These are phyloP conservation scores for Gremmenia infestans DNA, from an alignment of 2,329 filamentous ascomycete species.

Conservation along the genomic window DNA sequence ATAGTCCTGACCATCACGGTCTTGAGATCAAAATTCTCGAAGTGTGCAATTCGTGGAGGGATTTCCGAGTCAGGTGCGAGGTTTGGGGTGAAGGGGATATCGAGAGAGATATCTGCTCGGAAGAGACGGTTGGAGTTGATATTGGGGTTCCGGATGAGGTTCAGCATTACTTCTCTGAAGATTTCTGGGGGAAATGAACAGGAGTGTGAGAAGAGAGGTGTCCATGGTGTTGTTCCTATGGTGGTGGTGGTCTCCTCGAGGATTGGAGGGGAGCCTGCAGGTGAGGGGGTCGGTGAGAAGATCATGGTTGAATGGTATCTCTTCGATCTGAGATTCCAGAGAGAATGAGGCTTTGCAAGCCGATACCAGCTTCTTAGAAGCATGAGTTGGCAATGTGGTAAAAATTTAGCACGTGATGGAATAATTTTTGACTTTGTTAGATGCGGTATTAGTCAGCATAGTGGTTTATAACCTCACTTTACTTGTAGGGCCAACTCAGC, in stretches of 20 bases:
- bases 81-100: slow-evolving; percentile 36
- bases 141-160: slow-evolving; percentile 74
- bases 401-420: no score
- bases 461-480: no score
- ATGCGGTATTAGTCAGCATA: no score
- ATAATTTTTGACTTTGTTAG: no score
- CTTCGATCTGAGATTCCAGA: background rate
- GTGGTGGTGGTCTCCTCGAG: slow-evolving; percentile 32
- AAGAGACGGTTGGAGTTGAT: slow-evolving; percentile 74
- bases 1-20: slow-evolving; percentile 70
- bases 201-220: slow-evolving; percentile 47
- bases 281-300: background rate
- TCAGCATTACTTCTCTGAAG: slow-evolving; percentile 65
- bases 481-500: no score
- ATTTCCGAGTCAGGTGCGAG: slow-evolving; percentile 29
- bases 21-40: slow-evolving; percentile 43
- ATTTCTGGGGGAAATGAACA: slow-evolving; percentile 60
- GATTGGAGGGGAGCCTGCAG: slow-evolving; percentile 29
- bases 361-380: background rate
- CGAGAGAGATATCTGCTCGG: slow-evolving; percentile 67
- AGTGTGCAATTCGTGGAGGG: slow-evolving; percentile 38
- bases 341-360: background rate
- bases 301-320: background rate
- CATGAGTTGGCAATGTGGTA: no score
- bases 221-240: slow-evolving; percentile 39